Evolutionary conservation across 805 yeast species (phyloP).

Genomic region (Lipomyces chichibuensis): DNA sequence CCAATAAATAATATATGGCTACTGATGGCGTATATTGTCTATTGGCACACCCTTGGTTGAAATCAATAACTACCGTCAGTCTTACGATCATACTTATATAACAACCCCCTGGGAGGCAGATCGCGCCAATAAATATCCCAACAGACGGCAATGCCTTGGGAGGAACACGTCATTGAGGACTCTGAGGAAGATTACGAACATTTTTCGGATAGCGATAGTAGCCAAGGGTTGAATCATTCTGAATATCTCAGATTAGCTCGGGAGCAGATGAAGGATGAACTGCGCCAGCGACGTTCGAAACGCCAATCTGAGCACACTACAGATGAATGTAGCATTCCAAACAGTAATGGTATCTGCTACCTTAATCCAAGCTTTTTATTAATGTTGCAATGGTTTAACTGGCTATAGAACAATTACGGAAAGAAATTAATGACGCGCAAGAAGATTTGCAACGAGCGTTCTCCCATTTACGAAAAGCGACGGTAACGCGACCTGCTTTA

Average conservation of each 20-base stretch:
- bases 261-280: background rate
- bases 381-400: background rate
- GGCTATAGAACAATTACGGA: constrained; percentile 1
- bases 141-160: background rate
- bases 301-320: background rate
- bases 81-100: background rate
- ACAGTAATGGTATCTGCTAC: background rate
- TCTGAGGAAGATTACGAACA: constrained; percentile 3
- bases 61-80: background rate
- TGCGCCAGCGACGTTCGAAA: background rate
- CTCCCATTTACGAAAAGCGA: background rate
- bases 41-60: background rate
- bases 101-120: background rate
- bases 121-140: background rate
- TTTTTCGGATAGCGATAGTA: background rate
- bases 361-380: background rate
- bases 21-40: background rate
- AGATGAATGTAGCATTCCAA: background rate
- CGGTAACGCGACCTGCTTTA: background rate
- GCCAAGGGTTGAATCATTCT: background rate
- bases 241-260: background rate
- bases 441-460: constrained; percentile 4
- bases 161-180: background rate
- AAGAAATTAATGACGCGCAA: constrained; percentile 10
- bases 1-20: background rate